phyloP scores from a whole-genome alignment of 345 rosid species.

The Salix viminalis region DNA sequence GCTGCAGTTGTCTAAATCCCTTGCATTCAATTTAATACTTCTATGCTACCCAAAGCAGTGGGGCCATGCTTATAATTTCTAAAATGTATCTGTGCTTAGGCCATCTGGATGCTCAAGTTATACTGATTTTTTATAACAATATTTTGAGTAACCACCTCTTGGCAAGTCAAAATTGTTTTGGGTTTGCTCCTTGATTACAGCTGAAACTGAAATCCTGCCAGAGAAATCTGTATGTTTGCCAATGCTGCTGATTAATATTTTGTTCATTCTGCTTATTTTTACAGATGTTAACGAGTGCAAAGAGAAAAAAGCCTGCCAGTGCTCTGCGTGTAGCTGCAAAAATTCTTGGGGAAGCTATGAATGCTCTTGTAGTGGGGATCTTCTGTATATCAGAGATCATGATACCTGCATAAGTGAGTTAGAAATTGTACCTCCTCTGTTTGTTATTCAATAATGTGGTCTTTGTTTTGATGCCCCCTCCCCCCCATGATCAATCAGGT shows the following conservation, averaged over 20 bases:
- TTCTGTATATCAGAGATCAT: conserved; percentile 84
- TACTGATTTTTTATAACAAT: neutral
- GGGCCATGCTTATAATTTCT: neutral
- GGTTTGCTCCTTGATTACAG: neutral
- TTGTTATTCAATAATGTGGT: neutral
- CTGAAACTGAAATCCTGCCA: neutral
- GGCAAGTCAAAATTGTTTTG: neutral
- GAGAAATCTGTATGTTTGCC: neutral
- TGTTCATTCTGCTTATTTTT: neutral
- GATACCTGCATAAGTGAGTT: conserved; percentile 93
- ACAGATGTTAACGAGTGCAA: conserved; percentile 89
- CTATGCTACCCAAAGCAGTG: neutral
- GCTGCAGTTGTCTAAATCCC: neutral
- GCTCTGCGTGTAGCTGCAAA: conserved; percentile 93
- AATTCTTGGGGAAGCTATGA: conserved; percentile 92
- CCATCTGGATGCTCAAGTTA: neutral
- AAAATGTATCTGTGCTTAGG: neutral
- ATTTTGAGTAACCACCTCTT: neutral
- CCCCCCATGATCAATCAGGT: conserved; percentile 37
- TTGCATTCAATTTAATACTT: neutral
- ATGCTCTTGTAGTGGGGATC: conserved; percentile 82
- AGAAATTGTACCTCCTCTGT: neutral
- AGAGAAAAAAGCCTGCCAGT: conserved; percentile 93
- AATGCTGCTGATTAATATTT: neutral
- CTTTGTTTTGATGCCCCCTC: conserved; percentile 10